Conservation (phyloP, 192 early-diverging fungal genomes). For the Backusella westeae region DNA sequence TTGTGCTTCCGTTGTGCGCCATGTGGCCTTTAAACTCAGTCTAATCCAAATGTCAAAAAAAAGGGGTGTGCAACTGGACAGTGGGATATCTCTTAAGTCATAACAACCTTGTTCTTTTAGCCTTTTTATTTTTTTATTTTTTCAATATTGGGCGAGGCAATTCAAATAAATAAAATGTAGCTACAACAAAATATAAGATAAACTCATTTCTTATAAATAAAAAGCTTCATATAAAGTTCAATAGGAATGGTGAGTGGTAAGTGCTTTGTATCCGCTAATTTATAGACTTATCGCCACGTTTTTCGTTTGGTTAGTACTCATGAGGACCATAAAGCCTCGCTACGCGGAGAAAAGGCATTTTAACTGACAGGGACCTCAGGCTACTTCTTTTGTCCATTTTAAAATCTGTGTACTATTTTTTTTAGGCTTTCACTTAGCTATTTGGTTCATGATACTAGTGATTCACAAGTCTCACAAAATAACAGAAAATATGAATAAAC, state of each 20-base stretch:
- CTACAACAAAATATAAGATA: not conserved
- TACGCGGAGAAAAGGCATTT: not conserved
- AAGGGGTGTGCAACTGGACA: not conserved
- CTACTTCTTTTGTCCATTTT: not conserved
- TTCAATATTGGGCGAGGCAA: not conserved
- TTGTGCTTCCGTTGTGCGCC: not conserved
- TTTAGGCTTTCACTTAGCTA: not conserved
- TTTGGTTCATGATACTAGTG: no score
- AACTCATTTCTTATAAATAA: not conserved
- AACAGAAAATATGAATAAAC: not conserved
- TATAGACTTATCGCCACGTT: not conserved
- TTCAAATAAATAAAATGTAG: not conserved
- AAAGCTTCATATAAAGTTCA: not conserved
- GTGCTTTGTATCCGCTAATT: not conserved
- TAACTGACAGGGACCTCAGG: not conserved
- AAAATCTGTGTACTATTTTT: not conserved
- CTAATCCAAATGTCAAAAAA: not conserved
- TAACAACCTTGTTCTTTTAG: not conserved
- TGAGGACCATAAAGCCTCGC: not conserved
- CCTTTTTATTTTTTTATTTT: not conserved
- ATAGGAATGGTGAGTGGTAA: not conserved
- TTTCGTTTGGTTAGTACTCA: not conserved
- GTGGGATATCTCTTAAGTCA: not conserved
- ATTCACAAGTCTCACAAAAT: not conserved
- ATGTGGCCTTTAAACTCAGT: slow-evolving; percentile 6